Percentiles rank a stretch among this genome's conserved stretches.
Conservation (phyloP, 2,329 filamentous ascomycete species). For the Trichophyton benhamiae region DNA sequence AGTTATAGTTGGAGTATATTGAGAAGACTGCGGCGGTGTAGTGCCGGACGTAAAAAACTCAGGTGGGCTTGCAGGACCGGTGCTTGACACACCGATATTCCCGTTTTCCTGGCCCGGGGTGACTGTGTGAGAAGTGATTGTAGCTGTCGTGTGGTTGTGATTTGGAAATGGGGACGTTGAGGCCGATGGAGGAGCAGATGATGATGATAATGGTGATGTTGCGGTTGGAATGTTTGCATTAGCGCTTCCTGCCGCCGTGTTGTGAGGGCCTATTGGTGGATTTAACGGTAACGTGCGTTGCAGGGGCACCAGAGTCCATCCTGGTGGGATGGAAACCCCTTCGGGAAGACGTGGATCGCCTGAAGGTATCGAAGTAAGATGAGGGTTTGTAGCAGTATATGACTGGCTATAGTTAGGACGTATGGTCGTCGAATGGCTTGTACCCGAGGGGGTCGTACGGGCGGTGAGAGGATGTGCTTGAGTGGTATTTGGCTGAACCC, state of each 20-base stretch:
- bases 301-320: slow-evolving; percentile 40
- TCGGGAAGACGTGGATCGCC: slow-evolving; percentile 39
- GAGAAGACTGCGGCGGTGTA: neutral
- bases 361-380: slow-evolving; percentile 23
- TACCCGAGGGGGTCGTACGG: neutral
- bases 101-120: neutral
- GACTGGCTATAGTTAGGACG: slow-evolving; percentile 24
- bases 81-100: neutral
- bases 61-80: neutral
- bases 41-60: neutral
- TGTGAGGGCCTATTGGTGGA: neutral
- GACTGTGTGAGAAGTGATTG: neutral
- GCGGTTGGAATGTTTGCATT: neutral
- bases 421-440: slow-evolving; percentile 10
- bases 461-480: neutral
- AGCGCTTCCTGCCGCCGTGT: neutral
- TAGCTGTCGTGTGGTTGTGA: neutral
- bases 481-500: neutral
- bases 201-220: neutral
- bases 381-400: slow-evolving; percentile 19
- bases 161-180: neutral
- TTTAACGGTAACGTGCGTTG: slow-evolving; percentile 20
- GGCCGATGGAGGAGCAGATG: neutral
- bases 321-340: slow-evolving; percentile 41
- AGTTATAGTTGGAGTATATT: neutral